Conservation (phyloP, 257 asterid species). For the Capsicum chinense region DNA sequence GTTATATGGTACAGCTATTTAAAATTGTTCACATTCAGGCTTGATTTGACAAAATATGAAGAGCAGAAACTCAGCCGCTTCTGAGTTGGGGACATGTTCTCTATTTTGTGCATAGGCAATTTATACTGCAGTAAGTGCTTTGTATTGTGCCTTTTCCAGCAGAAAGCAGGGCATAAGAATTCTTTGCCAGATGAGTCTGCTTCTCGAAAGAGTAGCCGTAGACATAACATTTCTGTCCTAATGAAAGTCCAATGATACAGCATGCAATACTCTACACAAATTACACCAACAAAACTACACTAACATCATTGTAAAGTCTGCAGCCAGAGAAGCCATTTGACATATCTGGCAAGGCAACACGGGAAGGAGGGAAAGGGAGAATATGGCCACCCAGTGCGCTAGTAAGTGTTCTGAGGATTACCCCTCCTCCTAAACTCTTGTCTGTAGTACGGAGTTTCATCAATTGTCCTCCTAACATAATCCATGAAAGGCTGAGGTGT, state of each 20-base stretch:
- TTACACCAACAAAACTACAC: constrained; percentile 23
- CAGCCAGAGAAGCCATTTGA: constrained; percentile 19
- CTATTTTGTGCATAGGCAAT: neutral
- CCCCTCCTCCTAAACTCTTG: constrained; percentile 77
- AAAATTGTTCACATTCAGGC: neutral
- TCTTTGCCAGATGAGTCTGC: neutral
- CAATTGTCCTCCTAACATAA: constrained; percentile 79
- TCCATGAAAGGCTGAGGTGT: constrained; percentile 94
- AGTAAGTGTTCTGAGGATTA: constrained; percentile 77
- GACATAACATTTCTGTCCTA: neutral
- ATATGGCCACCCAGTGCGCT: constrained; percentile 31
- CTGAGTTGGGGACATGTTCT: neutral
- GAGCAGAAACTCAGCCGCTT: neutral
- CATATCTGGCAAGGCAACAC: constrained; percentile 1
- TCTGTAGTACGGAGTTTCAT: constrained; percentile 87
- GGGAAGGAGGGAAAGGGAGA: constrained; percentile 22
- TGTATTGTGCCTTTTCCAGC: constrained; percentile 11
- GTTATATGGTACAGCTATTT: neutral
- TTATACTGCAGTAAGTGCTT: constrained; percentile 2
- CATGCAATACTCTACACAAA: constrained; percentile 17
- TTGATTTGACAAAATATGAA: neutral
- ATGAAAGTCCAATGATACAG: neutral
- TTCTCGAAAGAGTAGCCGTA: neutral
- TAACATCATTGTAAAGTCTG: neutral
- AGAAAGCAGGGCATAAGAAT: neutral